Base-by-base conservation (phyloP, 805 yeast species). In the Ogataea nonfermentans region DNA sequence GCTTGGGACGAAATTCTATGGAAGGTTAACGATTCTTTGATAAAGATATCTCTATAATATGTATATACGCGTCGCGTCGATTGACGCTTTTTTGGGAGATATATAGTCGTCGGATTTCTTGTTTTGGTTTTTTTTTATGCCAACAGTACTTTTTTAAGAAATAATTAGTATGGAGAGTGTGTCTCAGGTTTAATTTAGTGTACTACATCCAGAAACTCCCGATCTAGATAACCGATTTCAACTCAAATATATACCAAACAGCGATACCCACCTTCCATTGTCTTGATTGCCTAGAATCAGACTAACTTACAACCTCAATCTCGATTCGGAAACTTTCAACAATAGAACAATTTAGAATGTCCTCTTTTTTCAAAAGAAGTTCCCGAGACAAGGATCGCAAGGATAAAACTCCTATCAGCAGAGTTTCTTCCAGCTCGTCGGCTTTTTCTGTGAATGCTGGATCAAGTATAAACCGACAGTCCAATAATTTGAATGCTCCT, bases 401-500 rank as follows among this genome's bases (percentile, higher is more conserved):
- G 43, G 43, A 51, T 40, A 30, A 39, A 29, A 40, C 49, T 10
- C 48, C 50, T 2, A 46, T 37, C 12, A 37, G 50, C 22, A 36
- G 57, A 32, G 51, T 48, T 15, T 44, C 56, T 9, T 47, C 57
- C 10, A 38, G 42, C 17, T 48, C 56, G 7, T 51, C 56, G 1
- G 26, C 41, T 9, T 17, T 40, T 12, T 43, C 49, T 11, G 32
- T 29, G 10, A 43, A 39, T 16, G 35, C 29, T 3, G 29, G 27
- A 17, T 38, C 29, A 12, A 33, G 30, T 9, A n/a, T 41, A 32
- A 23, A 22, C 14, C 22, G 35, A 24, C 28, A 27, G 32, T 10
- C 37, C 24, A 50, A 47, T 24, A 47, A 47, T 13, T 35, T 56
- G 20, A 59, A 68, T 44, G 76, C 86, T 3, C 95, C 96, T 4